Evolutionary conservation across 2,329 filamentous ascomycete species (phyloP).

Genomic region (Erysiphe neolycopersici): DNA sequence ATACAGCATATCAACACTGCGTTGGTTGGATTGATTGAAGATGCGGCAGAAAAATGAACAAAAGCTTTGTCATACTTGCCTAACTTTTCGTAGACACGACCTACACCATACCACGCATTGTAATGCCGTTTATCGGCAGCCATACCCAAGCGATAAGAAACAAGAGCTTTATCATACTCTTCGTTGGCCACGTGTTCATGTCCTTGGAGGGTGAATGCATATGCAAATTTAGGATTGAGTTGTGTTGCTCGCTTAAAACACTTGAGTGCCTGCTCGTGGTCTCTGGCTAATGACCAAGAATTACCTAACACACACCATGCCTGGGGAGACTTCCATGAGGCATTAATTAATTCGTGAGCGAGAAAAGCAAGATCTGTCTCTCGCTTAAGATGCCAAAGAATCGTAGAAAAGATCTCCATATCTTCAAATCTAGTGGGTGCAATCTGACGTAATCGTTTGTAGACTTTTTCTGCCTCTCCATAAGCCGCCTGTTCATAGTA

Average conservation of each 20-base stretch:
- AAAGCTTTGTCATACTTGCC: constrained; percentile 80
- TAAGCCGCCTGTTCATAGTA: constrained; percentile 81
- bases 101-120: constrained; percentile 91
- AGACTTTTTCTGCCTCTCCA: constrained; percentile 63
- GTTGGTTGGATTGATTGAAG: constrained; percentile 78
- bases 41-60: constrained; percentile 69
- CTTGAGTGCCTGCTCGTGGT: constrained; percentile 80
- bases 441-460: constrained; percentile 50
- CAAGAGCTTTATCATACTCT: constrained; percentile 84
- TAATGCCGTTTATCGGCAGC: constrained; percentile 74
- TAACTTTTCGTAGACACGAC: constrained; percentile 63
- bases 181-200: constrained; percentile 92
- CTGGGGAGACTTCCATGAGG: constrained; percentile 70
- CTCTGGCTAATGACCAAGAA: constrained; percentile 70
- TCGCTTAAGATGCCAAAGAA: constrained; percentile 93
- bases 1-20: constrained; percentile 82
- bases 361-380: constrained; percentile 81
- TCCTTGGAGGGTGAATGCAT: constrained; percentile 84
- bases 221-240: constrained; percentile 70
- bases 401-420: constrained; percentile 95
- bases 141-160: constrained; percentile 66
- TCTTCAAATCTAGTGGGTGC: constrained; percentile 67
- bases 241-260: constrained; percentile 92
- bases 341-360: constrained; percentile 68
- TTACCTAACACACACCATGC: constrained; percentile 94